These are phyloP conservation scores for Aureobasidium uvarum DNA, from an alignment of 2,329 filamentous ascomycete genomes.

Conservation along the genomic window DNA sequence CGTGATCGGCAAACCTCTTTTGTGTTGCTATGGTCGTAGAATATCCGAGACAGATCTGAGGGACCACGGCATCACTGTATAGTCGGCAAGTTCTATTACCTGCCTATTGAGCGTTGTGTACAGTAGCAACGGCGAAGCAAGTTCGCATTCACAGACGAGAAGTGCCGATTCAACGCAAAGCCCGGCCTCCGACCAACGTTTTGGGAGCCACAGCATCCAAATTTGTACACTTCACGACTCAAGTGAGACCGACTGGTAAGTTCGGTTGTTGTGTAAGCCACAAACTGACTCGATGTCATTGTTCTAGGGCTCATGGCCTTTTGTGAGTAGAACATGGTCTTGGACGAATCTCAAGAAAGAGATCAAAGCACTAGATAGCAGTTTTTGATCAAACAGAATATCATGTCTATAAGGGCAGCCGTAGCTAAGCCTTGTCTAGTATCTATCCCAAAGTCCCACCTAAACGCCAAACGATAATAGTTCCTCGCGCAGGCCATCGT, in stretches of 20 bases:
- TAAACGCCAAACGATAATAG: neutral
- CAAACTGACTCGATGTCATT: neutral
- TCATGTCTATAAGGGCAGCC: neutral
- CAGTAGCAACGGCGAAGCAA: conserved; percentile 7
- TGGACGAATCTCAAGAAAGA: neutral
- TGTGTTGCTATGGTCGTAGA: neutral
- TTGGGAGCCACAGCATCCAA: neutral
- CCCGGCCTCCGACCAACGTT: neutral
- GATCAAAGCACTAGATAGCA: neutral
- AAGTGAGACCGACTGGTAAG: neutral
- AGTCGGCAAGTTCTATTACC: neutral
- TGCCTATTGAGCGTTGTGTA: conserved; percentile 16
- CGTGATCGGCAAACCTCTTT: neutral
- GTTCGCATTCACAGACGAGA: neutral
- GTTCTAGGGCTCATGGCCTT: neutral
- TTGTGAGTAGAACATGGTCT: neutral
- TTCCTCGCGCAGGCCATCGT: neutral
- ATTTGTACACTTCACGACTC: neutral
- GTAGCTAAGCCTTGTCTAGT: conserved; percentile 9
- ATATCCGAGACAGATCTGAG: neutral
- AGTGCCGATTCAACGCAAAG: neutral
- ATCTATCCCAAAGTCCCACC: neutral
- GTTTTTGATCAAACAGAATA: no score
- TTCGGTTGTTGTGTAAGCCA: no score
- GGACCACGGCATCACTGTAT: neutral